Evolutionary conservation across 345 rosid species (phyloP), one percentile per base, ranked within the genome.

Genomic region (Eucalyptus urophylla): DNA sequence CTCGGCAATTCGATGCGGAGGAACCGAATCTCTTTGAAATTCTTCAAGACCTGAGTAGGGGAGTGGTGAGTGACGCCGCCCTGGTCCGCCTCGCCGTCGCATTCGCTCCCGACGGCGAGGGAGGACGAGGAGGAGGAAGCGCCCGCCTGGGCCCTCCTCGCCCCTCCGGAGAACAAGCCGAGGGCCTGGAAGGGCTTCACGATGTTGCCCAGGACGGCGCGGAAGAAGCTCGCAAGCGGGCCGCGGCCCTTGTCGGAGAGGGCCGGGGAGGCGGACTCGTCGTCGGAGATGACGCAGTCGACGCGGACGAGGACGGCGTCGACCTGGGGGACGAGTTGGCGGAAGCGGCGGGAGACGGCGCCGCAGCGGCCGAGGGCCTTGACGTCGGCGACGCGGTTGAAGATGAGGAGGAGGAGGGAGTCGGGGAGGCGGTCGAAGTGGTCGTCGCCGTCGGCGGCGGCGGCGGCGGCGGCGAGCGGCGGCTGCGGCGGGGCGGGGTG

Each of bases 281-380:
- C 99, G 56, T 98, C 99, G 90, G 99, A 96, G 89, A 97, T 97
- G 29, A 97, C 98, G 56, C 99, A 98, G 56, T 97, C 99, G 51
- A 98, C 99, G 25, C 97, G 96, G 27, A 98, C 98, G 37, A 97
- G 91, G 53, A 98, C 99, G 97, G 93, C 93, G 4, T 97, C 97
- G 16, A 98, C 99, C 85, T 96, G 97, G 1, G 98, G 95, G 47
- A 96, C 95, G 7, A 98, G 94, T 6, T 94, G 95, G 87, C 95
- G 97, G 86, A 97, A 98, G 2, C 99, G 93, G 25, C 95, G 93
- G 7, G 97, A 97, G 19, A 96, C 99, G 65, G 94, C 97, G 65
- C 95, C 94, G 97, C 99, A 98, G 9, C 99, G 94, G 27, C 99
- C 99, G 5, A 98, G 96, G 40, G 98, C 95, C 87, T 98, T 98